These are phyloP conservation scores for Xeromyces bisporus DNA, from an alignment of 495 filamentous ascomycete species.

Conservation along the genomic window DNA sequence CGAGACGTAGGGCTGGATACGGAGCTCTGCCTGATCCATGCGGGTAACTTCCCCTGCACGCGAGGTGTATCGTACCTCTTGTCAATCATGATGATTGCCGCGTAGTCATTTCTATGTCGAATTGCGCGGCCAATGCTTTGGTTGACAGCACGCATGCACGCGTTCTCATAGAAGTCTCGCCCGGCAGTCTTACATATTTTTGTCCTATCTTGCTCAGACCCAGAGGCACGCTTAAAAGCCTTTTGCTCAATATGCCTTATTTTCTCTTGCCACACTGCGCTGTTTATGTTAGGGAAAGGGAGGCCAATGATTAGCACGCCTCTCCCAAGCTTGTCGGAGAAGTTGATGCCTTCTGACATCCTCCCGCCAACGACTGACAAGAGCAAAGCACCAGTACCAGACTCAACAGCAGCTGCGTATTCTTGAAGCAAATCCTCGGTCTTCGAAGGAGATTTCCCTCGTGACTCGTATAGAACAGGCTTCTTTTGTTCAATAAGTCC, in stretches of 20 bases:
- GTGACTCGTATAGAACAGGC: slow-evolving; percentile 45
- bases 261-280: slow-evolving; percentile 82
- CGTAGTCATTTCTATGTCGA: slow-evolving; percentile 74
- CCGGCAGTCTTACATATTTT: slow-evolving; percentile 43
- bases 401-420: slow-evolving; percentile 54
- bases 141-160: slow-evolving; percentile 92
- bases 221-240: slow-evolving; percentile 27
- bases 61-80: slow-evolving; percentile 49
- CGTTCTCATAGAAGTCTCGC: slow-evolving; percentile 82
- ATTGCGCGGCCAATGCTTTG: slow-evolving; percentile 91
- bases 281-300: slow-evolving; percentile 82
- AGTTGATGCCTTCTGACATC: slow-evolving; percentile 95
- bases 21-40: slow-evolving; percentile 56
- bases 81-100: slow-evolving; percentile 75
- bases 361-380: slow-evolving; percentile 93
- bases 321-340: slow-evolving; percentile 78
- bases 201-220: slow-evolving; percentile 18
- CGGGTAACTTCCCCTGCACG: slow-evolving; percentile 65
- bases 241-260: slow-evolving; percentile 70
- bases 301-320: slow-evolving; percentile 80
- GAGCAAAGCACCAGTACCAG: slow-evolving; percentile 55
- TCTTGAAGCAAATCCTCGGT: slow-evolving; percentile 51
- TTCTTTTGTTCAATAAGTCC: slow-evolving; percentile 39
- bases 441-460: slow-evolving; percentile 28
- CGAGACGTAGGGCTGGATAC: slow-evolving; percentile 8